phyloP scores from a whole-genome alignment of 257 asterid species.

The Echites panduratus region DNA sequence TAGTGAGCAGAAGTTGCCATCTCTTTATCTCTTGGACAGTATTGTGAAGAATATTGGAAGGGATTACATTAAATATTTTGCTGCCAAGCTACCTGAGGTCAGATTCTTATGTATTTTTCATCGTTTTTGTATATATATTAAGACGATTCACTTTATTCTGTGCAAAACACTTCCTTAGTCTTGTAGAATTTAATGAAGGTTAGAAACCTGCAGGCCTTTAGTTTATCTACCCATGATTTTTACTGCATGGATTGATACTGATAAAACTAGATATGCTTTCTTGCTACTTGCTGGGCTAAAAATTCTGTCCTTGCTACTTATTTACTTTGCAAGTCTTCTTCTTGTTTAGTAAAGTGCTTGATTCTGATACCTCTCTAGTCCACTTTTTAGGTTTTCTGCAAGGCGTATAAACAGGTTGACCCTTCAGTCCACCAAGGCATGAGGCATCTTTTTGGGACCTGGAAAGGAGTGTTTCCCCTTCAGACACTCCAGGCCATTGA shows the following conservation, averaged over 20 bases:
- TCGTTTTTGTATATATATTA: too few species aligned
- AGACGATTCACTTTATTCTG: too few species aligned
- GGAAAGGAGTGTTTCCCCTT: constrained; percentile 88
- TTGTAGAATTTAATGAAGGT: background rate
- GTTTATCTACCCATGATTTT: background rate
- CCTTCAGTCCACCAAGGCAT: constrained; percentile 70
- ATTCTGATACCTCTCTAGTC: constrained; percentile 15
- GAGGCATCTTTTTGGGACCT: constrained; percentile 95
- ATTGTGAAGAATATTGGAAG: constrained; percentile 95
- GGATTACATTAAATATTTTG: constrained; percentile 80
- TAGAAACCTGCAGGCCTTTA: too few species aligned
- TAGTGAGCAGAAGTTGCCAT: constrained; percentile 85
- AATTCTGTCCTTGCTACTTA: background rate
- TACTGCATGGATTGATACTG: background rate
- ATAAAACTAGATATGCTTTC: background rate
- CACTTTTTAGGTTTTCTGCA: constrained; percentile 68
- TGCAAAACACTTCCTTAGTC: background rate
- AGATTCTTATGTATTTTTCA: constrained; percentile 17
- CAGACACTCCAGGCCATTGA: constrained; percentile 71
- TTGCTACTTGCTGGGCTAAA: background rate
- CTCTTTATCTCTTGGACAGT: constrained; percentile 89
- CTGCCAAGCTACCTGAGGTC: constrained; percentile 78
- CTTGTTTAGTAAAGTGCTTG: background rate
- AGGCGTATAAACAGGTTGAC: constrained; percentile 79
- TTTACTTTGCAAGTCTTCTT: background rate